Evolutionary conservation across 2,329 filamentous ascomycete species (phyloP).

Genomic region (Aspergillus pseudotamarii): DNA sequence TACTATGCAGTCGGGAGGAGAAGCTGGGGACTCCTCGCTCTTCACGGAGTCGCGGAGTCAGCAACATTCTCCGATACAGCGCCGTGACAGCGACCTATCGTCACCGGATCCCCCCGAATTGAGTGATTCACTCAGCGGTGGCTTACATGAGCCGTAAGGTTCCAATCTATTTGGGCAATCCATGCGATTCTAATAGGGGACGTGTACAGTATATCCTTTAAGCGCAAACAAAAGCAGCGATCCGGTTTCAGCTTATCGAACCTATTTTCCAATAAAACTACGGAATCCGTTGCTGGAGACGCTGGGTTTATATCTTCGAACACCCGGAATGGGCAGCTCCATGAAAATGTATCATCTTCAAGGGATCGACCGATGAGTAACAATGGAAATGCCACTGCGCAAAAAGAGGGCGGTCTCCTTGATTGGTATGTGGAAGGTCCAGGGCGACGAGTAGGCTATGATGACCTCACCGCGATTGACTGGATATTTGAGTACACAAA

Average conservation of each 20-base stretch:
- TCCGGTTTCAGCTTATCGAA: conserved; percentile 44
- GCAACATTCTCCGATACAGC: conserved; percentile 20
- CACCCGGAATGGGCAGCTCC: conserved; percentile 28
- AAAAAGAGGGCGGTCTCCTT: conserved; percentile 45
- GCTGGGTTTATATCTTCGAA: conserved; percentile 25
- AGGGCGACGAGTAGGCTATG: conserved; percentile 87
- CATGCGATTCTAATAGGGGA: conserved; percentile 8
- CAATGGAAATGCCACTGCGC: conserved; percentile 29
- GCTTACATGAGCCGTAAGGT: conserved; percentile 40
- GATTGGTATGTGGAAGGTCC: conserved; percentile 94
- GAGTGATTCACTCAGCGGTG: conserved; percentile 33
- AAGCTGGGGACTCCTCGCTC: conserved; percentile 19
- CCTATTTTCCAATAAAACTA: conserved; percentile 37
- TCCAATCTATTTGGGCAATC: background rate
- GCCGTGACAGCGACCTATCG: conserved; percentile 24
- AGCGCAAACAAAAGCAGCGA: conserved; percentile 45
- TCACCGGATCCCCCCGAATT: conserved; percentile 6
- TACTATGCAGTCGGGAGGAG: conserved; percentile 26
- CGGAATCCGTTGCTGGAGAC: conserved; percentile 26
- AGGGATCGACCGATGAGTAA: conserved; percentile 24
- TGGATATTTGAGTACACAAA: conserved; percentile 99
- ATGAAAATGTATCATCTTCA: conserved; percentile 31
- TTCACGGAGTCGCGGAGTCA: conserved; percentile 16
- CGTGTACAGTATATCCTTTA: conserved; percentile 42
- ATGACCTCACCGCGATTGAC: conserved; percentile 95